These are phyloP conservation scores for Oryza meyeriana DNA, from an alignment of 176 grass and related monocot species.

Conservation along the genomic window DNA sequence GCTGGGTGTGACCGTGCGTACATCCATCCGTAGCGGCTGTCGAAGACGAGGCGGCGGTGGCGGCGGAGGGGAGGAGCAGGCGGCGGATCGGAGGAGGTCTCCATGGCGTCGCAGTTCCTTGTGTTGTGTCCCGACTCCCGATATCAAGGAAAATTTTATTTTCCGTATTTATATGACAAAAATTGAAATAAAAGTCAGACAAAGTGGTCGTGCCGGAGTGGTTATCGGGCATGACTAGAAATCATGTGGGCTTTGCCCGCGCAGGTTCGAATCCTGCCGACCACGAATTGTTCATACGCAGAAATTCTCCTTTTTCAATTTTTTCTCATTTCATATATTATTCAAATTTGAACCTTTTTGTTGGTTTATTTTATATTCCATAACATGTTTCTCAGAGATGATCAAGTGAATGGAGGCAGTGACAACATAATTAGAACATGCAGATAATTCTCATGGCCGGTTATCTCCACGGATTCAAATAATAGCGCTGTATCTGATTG, in stretches of 20 bases:
- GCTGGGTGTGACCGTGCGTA: neutral
- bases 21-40: constrained; percentile 56
- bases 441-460: too few species aligned
- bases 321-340: too few species aligned
- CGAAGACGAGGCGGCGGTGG: constrained; percentile 43
- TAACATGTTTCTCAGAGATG: too few species aligned
- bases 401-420: too few species aligned
- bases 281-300: constrained; percentile 21
- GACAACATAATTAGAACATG: neutral
- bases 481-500: too few species aligned
- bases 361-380: too few species aligned
- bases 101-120: neutral
- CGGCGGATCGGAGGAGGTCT: constrained; percentile 13
- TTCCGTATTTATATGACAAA: neutral
- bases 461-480: too few species aligned
- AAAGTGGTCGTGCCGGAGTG: constrained; percentile 80
- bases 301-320: neutral
- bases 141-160: neutral
- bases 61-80: neutral
- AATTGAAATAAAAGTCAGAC: neutral
- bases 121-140: too few species aligned
- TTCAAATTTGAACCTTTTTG: too few species aligned
- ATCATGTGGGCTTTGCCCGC: constrained; percentile 87
- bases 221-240: constrained; percentile 96
- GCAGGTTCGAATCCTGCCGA: constrained; percentile 88